Evolutionary conservation across 2,329 filamentous ascomycete species (phyloP).

Genomic region (Sporothrix euskadiensis): DNA sequence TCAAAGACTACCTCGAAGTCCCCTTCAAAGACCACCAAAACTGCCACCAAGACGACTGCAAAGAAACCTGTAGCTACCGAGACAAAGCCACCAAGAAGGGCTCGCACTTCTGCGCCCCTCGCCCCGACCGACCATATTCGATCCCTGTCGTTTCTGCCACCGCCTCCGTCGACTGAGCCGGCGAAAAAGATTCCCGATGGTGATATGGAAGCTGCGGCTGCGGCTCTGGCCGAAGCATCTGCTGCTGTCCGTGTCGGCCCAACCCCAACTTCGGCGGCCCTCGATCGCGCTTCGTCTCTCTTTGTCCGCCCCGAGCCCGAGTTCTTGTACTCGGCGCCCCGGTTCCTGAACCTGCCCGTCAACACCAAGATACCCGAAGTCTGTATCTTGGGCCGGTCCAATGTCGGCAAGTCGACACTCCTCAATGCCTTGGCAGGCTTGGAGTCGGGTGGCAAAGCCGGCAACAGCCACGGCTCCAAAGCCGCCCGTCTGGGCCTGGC

Average conservation of each 20-base stretch:
- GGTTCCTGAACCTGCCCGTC: slow-evolving; percentile 51
- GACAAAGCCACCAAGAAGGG: neutral
- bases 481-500: slow-evolving; percentile 52
- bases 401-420: slow-evolving; percentile 86
- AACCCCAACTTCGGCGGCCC: slow-evolving; percentile 28
- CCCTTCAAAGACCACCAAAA: too few relatives aligned
- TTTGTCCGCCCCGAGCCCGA: slow-evolving; percentile 34
- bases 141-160: slow-evolving; percentile 38
- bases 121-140: slow-evolving; percentile 26
- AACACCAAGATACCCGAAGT: slow-evolving; percentile 62
- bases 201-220: slow-evolving; percentile 25
- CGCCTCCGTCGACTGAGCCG: slow-evolving; percentile 33
- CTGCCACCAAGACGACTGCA: neutral
- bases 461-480: slow-evolving; percentile 35
- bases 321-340: slow-evolving; percentile 54
- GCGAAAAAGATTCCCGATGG: slow-evolving; percentile 16
- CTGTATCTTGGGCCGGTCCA: slow-evolving; percentile 81
- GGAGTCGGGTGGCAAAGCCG: slow-evolving; percentile 34
- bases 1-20: neutral
- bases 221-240: neutral
- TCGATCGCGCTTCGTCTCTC: slow-evolving; percentile 35
- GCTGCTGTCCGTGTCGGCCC: slow-evolving; percentile 27
- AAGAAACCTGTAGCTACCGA: neutral
- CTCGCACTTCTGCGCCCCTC: neutral
- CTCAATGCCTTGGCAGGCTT: slow-evolving; percentile 74